Evolutionary conservation across 306 rosid species (phyloP).

Genomic region (Luffa aegyptiaca): DNA sequence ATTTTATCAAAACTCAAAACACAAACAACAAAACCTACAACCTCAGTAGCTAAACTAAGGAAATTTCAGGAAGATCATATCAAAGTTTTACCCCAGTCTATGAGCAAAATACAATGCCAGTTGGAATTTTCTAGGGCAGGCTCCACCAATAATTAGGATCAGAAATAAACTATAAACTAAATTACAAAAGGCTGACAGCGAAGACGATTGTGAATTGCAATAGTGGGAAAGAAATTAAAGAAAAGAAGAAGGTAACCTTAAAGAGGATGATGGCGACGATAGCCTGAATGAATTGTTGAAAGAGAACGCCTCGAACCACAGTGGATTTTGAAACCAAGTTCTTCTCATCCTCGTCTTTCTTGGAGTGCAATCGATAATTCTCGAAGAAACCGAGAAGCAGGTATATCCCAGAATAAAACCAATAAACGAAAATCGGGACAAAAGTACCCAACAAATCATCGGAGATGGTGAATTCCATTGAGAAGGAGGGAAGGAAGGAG

Average conservation of each 20-base stretch:
- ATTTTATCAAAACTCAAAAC: not conserved
- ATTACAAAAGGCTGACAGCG: not conserved
- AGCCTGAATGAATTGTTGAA: conserved; percentile 84
- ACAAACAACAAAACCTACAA: not conserved
- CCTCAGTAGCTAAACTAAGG: not conserved
- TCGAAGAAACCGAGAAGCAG: conserved; percentile 53
- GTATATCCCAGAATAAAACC: conserved; percentile 78
- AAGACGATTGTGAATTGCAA: not conserved
- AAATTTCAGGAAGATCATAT: not conserved
- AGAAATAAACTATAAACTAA: not conserved
- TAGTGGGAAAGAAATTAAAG: not conserved
- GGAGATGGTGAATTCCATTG: conserved; percentile 13
- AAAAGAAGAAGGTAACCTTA: not conserved
- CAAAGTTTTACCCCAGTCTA: not conserved
- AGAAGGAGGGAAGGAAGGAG: not conserved
- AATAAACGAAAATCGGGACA: conserved; percentile 80
- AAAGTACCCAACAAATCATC: conserved; percentile 83
- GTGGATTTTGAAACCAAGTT: conserved; percentile 53
- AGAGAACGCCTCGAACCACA: conserved; percentile 71
- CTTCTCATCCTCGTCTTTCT: conserved; percentile 50
- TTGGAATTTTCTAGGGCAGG: not conserved
- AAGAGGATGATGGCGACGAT: conserved; percentile 54
- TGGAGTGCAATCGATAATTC: conserved; percentile 57
- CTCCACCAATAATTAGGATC: not conserved
- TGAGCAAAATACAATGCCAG: not conserved